phyloP scores from a whole-genome alignment of 2,329 filamentous ascomycete genomes.

The Colletotrichum sp. region DNA sequence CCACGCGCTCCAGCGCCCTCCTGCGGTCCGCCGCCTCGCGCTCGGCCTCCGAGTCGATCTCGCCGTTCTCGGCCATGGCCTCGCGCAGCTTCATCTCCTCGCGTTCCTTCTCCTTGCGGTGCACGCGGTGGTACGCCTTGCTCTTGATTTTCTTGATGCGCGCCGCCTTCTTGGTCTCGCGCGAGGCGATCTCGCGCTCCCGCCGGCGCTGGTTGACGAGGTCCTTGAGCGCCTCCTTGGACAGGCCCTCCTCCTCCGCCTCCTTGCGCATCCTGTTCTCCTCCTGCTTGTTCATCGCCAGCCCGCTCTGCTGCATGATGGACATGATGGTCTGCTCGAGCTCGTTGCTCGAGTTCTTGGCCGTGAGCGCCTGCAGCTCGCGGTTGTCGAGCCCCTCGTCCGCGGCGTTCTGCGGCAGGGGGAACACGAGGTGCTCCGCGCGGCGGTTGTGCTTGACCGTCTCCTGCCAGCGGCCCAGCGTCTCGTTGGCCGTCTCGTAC shows the following conservation, averaged over 20 bases:
- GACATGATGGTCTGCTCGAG: constrained; percentile 85
- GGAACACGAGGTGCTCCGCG: constrained; percentile 90
- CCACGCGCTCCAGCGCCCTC: constrained; percentile 84
- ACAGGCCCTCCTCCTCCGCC: constrained; percentile 72
- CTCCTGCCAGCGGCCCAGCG: constrained; percentile 88
- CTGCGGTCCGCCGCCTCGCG: constrained; percentile 72
- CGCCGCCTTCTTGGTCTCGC: constrained; percentile 87
- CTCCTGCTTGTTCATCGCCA: constrained; percentile 56
- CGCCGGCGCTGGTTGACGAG: constrained; percentile 77
- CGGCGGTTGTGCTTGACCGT: constrained; percentile 94
- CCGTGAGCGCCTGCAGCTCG: constrained; percentile 69
- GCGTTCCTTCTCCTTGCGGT: constrained; percentile 74
- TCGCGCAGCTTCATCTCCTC: constrained; percentile 58
- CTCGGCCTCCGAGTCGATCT: constrained; percentile 69
- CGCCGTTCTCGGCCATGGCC: constrained; percentile 60
- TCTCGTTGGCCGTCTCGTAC: constrained; percentile 90
- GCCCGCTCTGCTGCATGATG: constrained; percentile 88
- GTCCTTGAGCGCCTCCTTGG: constrained; percentile 74
- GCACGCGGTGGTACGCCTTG: constrained; percentile 90
- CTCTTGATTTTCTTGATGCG: constrained; percentile 99
- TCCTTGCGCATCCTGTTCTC: constrained; percentile 63
- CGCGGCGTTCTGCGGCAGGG: constrained; percentile 75
- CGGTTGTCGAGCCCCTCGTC: constrained; percentile 64
- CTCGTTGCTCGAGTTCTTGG: constrained; percentile 71
- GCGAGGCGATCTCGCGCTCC: constrained; percentile 83